These are phyloP conservation scores for Neurospora sp. DNA, from an alignment of 495 filamentous ascomycete genomes.

Conservation along the genomic window DNA sequence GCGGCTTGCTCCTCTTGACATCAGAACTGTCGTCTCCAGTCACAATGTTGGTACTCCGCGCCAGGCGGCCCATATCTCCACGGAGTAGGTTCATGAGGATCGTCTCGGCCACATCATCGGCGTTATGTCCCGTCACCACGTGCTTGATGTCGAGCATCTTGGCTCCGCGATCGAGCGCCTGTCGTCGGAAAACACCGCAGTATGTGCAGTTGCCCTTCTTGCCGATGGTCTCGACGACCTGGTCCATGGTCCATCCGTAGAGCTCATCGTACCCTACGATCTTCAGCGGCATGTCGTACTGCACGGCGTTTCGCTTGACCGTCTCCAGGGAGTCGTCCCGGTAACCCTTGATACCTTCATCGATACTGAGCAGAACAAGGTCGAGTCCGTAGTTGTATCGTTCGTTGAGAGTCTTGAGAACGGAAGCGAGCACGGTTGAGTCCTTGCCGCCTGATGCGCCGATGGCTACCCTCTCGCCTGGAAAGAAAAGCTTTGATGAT, in stretches of 20 bases:
- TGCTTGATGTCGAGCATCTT: slow-evolving; percentile 80
- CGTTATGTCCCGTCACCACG: slow-evolving; percentile 96
- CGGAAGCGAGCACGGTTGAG: slow-evolving; percentile 88
- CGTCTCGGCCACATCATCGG: slow-evolving; percentile 96
- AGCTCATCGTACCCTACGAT: slow-evolving; percentile 90
- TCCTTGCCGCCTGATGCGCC: slow-evolving; percentile 97
- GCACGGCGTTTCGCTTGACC: slow-evolving; percentile 82
- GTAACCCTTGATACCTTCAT: slow-evolving; percentile 96
- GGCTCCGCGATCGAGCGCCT: slow-evolving; percentile 88
- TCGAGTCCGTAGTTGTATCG: slow-evolving; percentile 79
- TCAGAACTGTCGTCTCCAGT: slow-evolving; percentile 65
- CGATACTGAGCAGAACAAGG: slow-evolving; percentile 79
- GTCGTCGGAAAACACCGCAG: slow-evolving; percentile 90
- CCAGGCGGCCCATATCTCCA: slow-evolving; percentile 79
- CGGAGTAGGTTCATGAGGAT: slow-evolving; percentile 94
- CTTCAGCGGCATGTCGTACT: slow-evolving; percentile 82
- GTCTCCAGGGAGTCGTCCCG: slow-evolving; percentile 92
- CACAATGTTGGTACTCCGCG: slow-evolving; percentile 84
- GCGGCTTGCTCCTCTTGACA: slow-evolving; percentile 85
- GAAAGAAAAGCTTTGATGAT: slow-evolving; percentile 63
- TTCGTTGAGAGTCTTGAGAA: slow-evolving; percentile 90
- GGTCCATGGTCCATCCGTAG: slow-evolving; percentile 99
- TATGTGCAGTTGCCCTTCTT: slow-evolving; percentile 99
- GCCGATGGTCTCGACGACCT: slow-evolving; percentile 88
- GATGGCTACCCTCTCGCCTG: slow-evolving; percentile 83